Evolutionary conservation across 1,284 basidiomycete species (phyloP).

Genomic region (Cutaneotrichosporon arboriforme): DNA sequence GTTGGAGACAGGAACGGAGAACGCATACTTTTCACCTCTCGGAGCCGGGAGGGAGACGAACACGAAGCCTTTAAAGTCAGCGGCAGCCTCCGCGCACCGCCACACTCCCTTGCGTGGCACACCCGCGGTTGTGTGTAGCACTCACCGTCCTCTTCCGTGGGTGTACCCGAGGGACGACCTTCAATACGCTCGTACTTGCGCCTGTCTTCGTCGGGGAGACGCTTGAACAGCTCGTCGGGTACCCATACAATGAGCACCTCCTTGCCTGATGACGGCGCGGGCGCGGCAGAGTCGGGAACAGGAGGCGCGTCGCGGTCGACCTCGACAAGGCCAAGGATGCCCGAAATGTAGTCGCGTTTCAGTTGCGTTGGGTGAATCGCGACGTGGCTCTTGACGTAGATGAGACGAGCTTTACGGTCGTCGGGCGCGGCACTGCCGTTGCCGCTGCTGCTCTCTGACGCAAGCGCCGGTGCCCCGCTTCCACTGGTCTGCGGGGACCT

Average conservation of each 20-base stretch:
- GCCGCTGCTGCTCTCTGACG: no score
- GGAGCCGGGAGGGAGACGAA: conserved; percentile 44
- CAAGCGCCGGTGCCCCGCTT: no score
- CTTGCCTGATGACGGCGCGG: conserved; percentile 14
- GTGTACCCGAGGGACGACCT: conserved; percentile 14
- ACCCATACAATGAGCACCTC: conserved; percentile 44
- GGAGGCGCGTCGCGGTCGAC: conserved; percentile 41
- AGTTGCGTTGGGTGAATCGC: conserved; percentile 92
- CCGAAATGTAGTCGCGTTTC: conserved; percentile 84
- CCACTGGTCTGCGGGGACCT: background rate
- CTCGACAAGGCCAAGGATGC: conserved; percentile 80
- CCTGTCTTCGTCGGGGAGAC: conserved; percentile 42
- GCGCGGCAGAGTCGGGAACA: conserved; percentile 4
- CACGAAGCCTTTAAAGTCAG: conserved; percentile 34
- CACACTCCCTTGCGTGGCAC: background rate
- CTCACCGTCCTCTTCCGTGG: conserved; percentile 39
- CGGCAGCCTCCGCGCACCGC: background rate
- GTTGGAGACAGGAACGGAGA: conserved; percentile 80
- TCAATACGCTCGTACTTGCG: conserved; percentile 37
- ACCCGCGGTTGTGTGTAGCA: background rate
- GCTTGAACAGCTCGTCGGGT: conserved; percentile 39
- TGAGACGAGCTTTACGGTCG: conserved; percentile 49
- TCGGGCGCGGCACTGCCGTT: background rate
- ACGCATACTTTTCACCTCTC: conserved; percentile 82
- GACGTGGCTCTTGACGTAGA: conserved; percentile 86